phyloP scores from a whole-genome alignment of 2,329 filamentous ascomycete species.

The Triangularia verruculosa region DNA sequence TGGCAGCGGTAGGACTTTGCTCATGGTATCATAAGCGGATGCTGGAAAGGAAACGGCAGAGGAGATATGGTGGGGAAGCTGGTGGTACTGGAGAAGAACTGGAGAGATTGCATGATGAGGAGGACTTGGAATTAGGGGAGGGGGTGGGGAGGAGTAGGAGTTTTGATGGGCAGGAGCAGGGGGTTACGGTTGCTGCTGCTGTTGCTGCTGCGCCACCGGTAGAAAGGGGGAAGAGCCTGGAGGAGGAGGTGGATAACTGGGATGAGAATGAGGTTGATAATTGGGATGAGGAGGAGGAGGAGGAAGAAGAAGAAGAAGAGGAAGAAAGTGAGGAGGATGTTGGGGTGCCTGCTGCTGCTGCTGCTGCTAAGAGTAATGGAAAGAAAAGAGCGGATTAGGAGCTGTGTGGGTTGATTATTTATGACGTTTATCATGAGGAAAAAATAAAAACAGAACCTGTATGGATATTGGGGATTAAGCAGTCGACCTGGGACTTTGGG shows the following conservation, averaged over 20 bases:
- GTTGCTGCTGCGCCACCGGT: not conserved
- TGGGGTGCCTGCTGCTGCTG: slow-evolving; percentile 17
- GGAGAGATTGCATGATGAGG: slow-evolving; percentile 31
- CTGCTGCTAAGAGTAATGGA: slow-evolving; percentile 16
- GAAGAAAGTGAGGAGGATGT: slow-evolving; percentile 10
- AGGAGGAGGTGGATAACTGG: slow-evolving; percentile 89
- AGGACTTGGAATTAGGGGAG: slow-evolving; percentile 76
- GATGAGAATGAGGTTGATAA: slow-evolving; percentile 72
- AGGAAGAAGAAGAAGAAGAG: slow-evolving; percentile 22
- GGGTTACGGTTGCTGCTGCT: slow-evolving; percentile 1
- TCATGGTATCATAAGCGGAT: slow-evolving; percentile 94
- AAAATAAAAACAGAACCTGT: not conserved
- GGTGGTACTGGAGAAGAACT: slow-evolving; percentile 52
- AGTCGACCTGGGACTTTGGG: not conserved
- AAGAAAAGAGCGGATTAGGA: slow-evolving; percentile 33
- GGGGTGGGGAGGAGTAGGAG: slow-evolving; percentile 49
- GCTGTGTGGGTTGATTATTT: not conserved
- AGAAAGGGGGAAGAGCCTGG: slow-evolving; percentile 53
- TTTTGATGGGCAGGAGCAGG: slow-evolving; percentile 17
- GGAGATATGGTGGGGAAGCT: slow-evolving; percentile 68
- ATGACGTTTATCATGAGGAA: not conserved
- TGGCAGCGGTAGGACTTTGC: slow-evolving; percentile 68
- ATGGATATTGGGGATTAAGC: not conserved
- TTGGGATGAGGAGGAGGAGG: slow-evolving; percentile 55
- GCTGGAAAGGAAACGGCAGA: slow-evolving; percentile 79